Conservation (phyloP, 2,329 filamentous ascomycete genomes). For the Neurospora sp. region DNA sequence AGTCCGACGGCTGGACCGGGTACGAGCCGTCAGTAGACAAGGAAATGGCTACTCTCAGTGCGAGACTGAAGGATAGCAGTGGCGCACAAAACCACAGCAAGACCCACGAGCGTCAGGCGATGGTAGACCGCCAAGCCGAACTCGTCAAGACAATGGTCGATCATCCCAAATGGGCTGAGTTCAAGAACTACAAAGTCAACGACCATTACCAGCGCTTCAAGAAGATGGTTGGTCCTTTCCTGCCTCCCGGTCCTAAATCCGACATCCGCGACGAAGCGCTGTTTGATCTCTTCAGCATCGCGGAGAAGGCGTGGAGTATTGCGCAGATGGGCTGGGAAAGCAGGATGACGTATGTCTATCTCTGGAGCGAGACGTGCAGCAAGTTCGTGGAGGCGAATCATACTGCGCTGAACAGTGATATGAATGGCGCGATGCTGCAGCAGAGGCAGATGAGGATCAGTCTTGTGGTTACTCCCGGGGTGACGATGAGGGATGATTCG, state of each 20-base stretch:
- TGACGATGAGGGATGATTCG: slow-evolving; percentile 44
- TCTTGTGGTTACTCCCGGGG: slow-evolving; percentile 43
- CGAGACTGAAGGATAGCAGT: too few species aligned
- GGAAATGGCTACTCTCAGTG: slow-evolving; percentile 4
- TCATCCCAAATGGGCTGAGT: slow-evolving; percentile 19
- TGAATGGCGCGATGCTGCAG: slow-evolving; percentile 35
- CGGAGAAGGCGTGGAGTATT: slow-evolving; percentile 33
- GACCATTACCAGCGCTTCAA: slow-evolving; percentile 18
- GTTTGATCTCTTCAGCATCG: slow-evolving; percentile 32
- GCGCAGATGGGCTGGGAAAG: slow-evolving; percentile 37
- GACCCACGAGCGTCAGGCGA: slow-evolving; percentile 23
- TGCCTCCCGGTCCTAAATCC: slow-evolving; percentile 30
- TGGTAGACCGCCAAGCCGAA: slow-evolving; percentile 26
- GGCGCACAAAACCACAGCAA: slow-evolving; percentile 7
- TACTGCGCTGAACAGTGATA: slow-evolving; percentile 34
- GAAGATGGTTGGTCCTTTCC: slow-evolving; percentile 29
- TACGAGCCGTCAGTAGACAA: slow-evolving; percentile 19
- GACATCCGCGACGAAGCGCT: slow-evolving; percentile 27
- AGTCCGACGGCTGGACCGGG: slow-evolving; percentile 23
- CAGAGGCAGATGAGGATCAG: slow-evolving; percentile 41
- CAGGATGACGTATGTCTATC: slow-evolving; percentile 23
- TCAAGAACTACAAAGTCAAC: slow-evolving; percentile 17
- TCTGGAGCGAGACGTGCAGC: slow-evolving; percentile 39
- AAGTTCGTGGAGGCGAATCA: slow-evolving; percentile 39
- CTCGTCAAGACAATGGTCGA: slow-evolving; percentile 25